Evolutionary conservation across 768 basidiomycete species (phyloP).

Genomic region (Sporobolomyces pararoseus): DNA sequence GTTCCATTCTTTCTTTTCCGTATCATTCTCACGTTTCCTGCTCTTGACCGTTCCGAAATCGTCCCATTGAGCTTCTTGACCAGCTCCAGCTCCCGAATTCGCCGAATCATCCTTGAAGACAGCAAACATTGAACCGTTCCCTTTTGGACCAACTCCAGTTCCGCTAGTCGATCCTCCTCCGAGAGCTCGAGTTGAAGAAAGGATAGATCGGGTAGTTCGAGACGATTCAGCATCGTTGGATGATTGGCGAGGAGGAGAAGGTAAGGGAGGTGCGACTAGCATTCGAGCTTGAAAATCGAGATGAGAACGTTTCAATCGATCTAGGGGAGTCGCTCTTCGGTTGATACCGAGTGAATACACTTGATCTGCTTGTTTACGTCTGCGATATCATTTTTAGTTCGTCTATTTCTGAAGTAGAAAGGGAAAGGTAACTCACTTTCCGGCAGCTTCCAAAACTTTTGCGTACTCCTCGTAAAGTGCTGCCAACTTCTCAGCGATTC

Average conservation of each 20-base stretch:
- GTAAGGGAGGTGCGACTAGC: conserved; percentile 52
- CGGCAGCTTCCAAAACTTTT: conserved; percentile 65
- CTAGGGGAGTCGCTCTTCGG: conserved; percentile 73
- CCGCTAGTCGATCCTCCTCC: conserved; percentile 46
- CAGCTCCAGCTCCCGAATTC: conserved; percentile 2
- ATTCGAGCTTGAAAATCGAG: conserved; percentile 66
- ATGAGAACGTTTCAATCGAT: conserved; percentile 75
- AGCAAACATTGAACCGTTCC: conserved; percentile 42
- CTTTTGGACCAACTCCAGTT: conserved; percentile 28
- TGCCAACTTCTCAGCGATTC: conserved; percentile 76
- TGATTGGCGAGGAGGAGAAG: conserved; percentile 22
- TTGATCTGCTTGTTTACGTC: conserved; percentile 70
- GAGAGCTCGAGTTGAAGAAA: background rate
- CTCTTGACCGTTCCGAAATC: conserved; percentile 53
- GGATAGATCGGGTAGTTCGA: conserved; percentile 23
- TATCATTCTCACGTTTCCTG: conserved; percentile 52
- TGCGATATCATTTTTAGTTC: no score
- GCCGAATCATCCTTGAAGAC: conserved; percentile 41
- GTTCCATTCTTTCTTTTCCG: conserved; percentile 51
- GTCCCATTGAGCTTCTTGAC: conserved; percentile 49
- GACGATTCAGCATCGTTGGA: conserved; percentile 5
- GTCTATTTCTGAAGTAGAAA: background rate
- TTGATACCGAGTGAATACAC: conserved; percentile 78
- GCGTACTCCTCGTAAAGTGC: conserved; percentile 91
- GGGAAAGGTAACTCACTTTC: conserved; percentile 58